Evolutionary conservation across 2,329 filamentous ascomycete species (phyloP).

Genomic region (Orbilia blumenaviensis): DNA sequence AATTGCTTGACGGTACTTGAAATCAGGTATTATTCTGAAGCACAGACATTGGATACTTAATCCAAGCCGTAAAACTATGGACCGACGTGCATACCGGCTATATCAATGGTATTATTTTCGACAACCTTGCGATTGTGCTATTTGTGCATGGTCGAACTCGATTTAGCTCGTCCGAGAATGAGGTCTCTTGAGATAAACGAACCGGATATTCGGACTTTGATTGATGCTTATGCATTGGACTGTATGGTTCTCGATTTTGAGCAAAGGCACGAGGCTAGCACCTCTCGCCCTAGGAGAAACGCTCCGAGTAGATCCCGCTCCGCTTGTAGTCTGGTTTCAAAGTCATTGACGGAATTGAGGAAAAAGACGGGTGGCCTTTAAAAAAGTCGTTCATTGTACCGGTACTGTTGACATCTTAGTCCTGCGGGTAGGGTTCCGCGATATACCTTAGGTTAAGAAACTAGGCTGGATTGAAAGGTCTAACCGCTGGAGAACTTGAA

Average conservation of each 20-base stretch:
- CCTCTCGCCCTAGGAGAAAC: background rate
- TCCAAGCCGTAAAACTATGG: background rate
- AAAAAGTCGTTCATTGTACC: slow-evolving; percentile 22
- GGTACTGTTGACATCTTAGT: slow-evolving; percentile 15
- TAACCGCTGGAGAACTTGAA: slow-evolving; percentile 2
- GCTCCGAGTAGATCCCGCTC: slow-evolving; percentile 30
- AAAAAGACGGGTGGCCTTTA: background rate
- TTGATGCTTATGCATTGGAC: background rate
- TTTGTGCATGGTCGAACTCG: background rate
- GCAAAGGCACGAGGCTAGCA: background rate
- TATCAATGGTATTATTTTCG: background rate
- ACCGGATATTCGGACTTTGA: background rate
- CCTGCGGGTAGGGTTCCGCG: slow-evolving; percentile 51
- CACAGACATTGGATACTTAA: background rate
- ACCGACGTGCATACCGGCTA: background rate
- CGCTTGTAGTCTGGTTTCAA: slow-evolving; percentile 5
- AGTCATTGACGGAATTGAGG: background rate
- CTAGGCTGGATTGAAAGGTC: slow-evolving; percentile 8
- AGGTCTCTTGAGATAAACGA: background rate
- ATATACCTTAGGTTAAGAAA: slow-evolving; percentile 31
- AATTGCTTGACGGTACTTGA: background rate
- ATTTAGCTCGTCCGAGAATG: background rate
- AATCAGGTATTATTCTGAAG: background rate
- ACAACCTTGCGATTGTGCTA: background rate
- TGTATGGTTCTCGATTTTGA: background rate